These are phyloP conservation scores for Penicillium goetzii DNA, from an alignment of 495 filamentous ascomycete genomes.

Conservation along the genomic window DNA sequence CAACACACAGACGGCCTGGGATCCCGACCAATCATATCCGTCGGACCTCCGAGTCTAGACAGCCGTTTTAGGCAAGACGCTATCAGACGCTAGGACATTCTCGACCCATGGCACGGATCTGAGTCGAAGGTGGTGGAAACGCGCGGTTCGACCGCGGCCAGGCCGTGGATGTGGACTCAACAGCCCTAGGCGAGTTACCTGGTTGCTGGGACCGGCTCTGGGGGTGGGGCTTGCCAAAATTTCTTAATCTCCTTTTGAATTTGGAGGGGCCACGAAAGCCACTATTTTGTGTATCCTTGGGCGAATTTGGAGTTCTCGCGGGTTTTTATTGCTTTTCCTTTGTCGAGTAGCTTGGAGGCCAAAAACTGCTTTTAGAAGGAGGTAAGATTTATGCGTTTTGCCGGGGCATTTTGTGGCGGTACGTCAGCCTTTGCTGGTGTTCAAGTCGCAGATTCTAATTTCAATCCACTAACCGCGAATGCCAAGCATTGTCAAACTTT, in stretches of 20 bases:
- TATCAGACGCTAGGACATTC: background rate
- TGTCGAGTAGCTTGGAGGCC: background rate
- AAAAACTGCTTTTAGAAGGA: background rate
- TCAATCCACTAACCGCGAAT: background rate
- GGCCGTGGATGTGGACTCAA: background rate
- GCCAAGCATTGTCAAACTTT: background rate
- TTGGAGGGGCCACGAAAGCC: background rate
- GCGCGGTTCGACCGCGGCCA: background rate
- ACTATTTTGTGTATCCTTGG: background rate
- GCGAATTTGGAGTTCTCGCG: background rate
- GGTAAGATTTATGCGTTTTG: background rate
- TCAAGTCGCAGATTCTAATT: background rate
- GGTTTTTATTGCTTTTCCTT: background rate
- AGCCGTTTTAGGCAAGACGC: background rate
- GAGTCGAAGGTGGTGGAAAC: background rate
- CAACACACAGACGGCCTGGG: background rate
- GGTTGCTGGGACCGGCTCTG: conserved; percentile 29
- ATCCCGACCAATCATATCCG: background rate
- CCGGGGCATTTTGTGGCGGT: background rate
- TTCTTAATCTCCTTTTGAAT: background rate
- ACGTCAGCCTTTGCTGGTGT: background rate
- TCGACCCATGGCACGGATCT: conserved; percentile 1
- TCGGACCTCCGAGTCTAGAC: background rate
- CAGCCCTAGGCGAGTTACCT: conserved; percentile 23
- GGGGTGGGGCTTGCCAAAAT: conserved; percentile 14